Conservation (phyloP, 148 eudicot species). For the Euryodendron excelsum region DNA sequence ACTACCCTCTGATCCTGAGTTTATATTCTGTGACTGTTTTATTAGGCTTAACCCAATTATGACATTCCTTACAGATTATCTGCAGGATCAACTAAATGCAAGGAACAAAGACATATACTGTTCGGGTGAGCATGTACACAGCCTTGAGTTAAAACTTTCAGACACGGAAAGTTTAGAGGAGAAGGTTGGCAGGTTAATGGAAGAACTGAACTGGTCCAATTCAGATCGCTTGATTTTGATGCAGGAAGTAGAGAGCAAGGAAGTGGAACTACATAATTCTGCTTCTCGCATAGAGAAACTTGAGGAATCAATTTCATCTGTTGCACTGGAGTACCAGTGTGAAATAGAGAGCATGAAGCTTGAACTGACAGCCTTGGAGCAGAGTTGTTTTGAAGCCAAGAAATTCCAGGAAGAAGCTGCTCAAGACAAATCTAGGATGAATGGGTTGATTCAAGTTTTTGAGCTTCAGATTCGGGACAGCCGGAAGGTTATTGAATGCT, state of each 20-base stretch:
- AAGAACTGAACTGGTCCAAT: conserved; percentile 47
- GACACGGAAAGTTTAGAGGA: conserved; percentile 40
- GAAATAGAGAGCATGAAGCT: conserved; percentile 80
- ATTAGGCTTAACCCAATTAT: conserved; percentile 7
- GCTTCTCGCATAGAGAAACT: conserved; percentile 44
- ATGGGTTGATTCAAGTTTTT: conserved; percentile 39
- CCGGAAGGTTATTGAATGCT: conserved; percentile 28
- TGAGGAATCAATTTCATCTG: conserved; percentile 60
- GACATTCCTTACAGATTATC: conserved; percentile 49
- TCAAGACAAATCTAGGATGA: conserved; percentile 36
- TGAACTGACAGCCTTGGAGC: conserved; percentile 66
- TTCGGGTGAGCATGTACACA: conserved; percentile 37
- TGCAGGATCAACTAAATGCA: conserved; percentile 65
- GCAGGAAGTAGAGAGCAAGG: conserved; percentile 52
- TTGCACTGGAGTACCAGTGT: conserved; percentile 73
- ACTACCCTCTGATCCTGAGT: neutral
- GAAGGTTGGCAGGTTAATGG: conserved; percentile 41
- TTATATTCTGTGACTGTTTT: neutral
- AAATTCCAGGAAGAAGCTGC: conserved; percentile 36
- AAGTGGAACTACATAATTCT: conserved; percentile 39
- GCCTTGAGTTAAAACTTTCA: conserved; percentile 41
- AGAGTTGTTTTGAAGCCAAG: conserved; percentile 34
- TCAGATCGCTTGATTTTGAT: conserved; percentile 39
- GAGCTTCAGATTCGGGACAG: conserved; percentile 36
- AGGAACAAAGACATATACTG: conserved; percentile 40